phyloP scores from a whole-genome alignment of 2,329 filamentous ascomycete genomes.

The Penicillium fuscoglaucum region DNA sequence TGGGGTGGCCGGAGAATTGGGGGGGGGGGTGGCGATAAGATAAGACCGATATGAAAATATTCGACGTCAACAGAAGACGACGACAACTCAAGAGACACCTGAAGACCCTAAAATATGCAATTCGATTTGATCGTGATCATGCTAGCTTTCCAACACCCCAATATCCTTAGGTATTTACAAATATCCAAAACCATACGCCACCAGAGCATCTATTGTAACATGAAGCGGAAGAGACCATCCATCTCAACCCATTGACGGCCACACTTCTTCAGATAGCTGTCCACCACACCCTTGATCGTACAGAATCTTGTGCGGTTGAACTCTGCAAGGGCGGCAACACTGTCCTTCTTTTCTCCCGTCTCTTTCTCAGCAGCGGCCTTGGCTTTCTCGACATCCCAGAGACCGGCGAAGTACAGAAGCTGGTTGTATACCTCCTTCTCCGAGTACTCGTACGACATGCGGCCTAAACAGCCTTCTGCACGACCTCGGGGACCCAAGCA shows the following conservation, averaged over 20 bases:
- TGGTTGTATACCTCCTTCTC: conserved; percentile 96
- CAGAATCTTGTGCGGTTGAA: conserved; percentile 79
- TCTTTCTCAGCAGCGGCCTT: conserved; percentile 54
- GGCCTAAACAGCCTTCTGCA: conserved; percentile 78
- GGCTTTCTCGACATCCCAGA: conserved; percentile 90
- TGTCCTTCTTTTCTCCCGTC: conserved; percentile 59
- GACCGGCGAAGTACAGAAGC: conserved; percentile 76
- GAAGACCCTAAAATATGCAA: conserved; percentile 9
- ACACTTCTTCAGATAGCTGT: conserved; percentile 83
- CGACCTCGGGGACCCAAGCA: conserved; percentile 86
- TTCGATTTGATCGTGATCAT: conserved; percentile 10
- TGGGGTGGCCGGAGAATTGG: conserved; percentile 9
- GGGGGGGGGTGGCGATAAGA: background rate
- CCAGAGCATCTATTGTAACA: conserved; percentile 47
- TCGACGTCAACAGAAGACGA: background rate
- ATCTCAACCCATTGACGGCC: conserved; percentile 91
- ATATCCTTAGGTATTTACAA: conserved; percentile 29
- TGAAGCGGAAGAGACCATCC: conserved; percentile 74
- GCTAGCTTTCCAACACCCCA: conserved; percentile 5
- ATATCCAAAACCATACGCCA: conserved; percentile 20
- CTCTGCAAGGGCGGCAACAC: conserved; percentile 70
- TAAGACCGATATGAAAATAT: background rate
- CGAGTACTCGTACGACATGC: conserved; percentile 82
- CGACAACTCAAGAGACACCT: background rate
- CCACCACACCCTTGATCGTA: conserved; percentile 74